Base-by-base conservation (phyloP, 2,329 filamentous ascomycete species). In the Penicillium sp. region DNA sequence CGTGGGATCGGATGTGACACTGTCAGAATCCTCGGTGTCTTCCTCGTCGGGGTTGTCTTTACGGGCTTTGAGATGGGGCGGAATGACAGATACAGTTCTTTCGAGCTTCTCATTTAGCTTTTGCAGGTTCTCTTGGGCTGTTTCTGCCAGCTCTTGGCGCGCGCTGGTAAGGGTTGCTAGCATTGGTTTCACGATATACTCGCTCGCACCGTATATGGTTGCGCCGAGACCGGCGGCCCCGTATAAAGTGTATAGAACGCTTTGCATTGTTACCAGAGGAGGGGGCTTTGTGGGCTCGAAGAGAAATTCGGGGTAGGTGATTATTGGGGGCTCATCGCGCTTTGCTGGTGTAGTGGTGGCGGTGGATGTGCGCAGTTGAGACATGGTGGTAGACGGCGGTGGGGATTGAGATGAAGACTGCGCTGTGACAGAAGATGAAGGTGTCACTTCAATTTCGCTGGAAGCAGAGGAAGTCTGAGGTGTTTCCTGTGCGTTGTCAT, bases 291-390 rank as follows among this genome's bases (percentile, higher is more conserved):
- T 76, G 10, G 84, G 77, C 59, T 85, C 79, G 45, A 84, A 75
- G 41, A 88, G 80, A 64, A 87, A 88, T 69, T 88, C 85, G 4
- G 85, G 85, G 65, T 88, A 88, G 46, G 86, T 87, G 60, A 88
- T 85, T 56, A 88, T 86, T 5, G 85, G 85, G 19, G 85, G 81
- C 24, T 82, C 71, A 37, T 82, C 80, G 66, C 75, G 75, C 53
- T 70, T 59, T 9, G 66, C 49, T 13, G 63, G 31, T 33, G 62
- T 55, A 53, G 60, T 44, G 57, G 55, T 52, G 56, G 57, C 46
- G 61, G 61, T 13, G 21, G 58, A 29, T 39, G 59, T 47, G 35
- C 52, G 53, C 3, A 63, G 45, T 56, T 61, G 61, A 48, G 64
- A 46, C 61, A 60, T 56, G 24, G 55, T 52, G 57, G 29, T 52